phyloP scores from a whole-genome alignment of 1,139 yeast genomes.

The Hansenula anomala region DNA sequence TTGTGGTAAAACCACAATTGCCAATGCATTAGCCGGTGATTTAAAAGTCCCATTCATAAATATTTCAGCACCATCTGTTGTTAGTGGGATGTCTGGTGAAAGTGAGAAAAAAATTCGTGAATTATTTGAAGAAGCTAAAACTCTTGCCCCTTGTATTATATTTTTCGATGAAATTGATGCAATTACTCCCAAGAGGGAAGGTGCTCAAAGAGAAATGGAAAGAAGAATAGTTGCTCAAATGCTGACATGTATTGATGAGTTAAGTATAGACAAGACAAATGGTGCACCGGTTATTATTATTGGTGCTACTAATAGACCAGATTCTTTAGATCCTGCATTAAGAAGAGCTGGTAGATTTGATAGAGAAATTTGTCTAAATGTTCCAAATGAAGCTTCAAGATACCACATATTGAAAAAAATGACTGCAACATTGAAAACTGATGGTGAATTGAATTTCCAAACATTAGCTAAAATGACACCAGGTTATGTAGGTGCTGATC shows the following conservation, averaged over 20 bases:
- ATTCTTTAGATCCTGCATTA: slow-evolving; percentile 90
- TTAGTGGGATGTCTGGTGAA: slow-evolving; percentile 99
- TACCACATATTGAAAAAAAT: slow-evolving; percentile 71
- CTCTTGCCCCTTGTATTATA: slow-evolving; percentile 85
- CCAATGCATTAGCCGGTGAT: slow-evolving; percentile 95
- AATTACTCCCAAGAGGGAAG: slow-evolving; percentile 96
- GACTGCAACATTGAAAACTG: slow-evolving; percentile 60
- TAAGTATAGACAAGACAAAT: slow-evolving; percentile 79
- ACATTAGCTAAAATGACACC: slow-evolving; percentile 90
- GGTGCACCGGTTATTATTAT: slow-evolving; percentile 94
- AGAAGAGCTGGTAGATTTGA: slow-evolving; percentile 97
- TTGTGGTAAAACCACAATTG: slow-evolving; percentile 95
- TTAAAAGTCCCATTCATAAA: slow-evolving; percentile 88
- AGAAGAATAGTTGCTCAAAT: slow-evolving; percentile 94
- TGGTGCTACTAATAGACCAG: slow-evolving; percentile 98
- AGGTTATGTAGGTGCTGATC: slow-evolving; percentile 97
- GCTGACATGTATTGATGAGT: slow-evolving; percentile 89
- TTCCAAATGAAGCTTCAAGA: slow-evolving; percentile 86
- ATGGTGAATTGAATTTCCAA: slow-evolving; percentile 65
- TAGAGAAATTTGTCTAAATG: slow-evolving; percentile 87
- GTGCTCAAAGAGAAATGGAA: slow-evolving; percentile 98
- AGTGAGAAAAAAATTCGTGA: slow-evolving; percentile 92
- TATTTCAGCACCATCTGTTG: slow-evolving; percentile 93
- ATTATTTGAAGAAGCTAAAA: slow-evolving; percentile 87
- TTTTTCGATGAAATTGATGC: slow-evolving; percentile 98